Base-by-base conservation (phyloP, 108 stramenopile genomes). In the Discostella pseudostelligera region DNA sequence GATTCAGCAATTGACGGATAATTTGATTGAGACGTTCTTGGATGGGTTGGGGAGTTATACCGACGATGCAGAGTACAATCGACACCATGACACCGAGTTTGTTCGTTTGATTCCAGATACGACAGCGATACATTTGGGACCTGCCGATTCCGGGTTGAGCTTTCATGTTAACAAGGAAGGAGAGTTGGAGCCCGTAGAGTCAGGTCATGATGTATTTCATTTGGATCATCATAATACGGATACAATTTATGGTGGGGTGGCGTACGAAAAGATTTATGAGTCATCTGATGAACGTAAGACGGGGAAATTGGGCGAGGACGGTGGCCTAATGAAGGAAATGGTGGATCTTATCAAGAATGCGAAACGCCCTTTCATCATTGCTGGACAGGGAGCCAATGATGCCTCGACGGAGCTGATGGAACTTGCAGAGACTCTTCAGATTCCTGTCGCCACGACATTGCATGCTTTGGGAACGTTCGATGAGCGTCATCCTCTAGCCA, bases 331-430 rank as follows among this genome's bases (percentile, higher is more conserved):
- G 43, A 49, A 58, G 5, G 87, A 93, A 24, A 83, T 94, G 86
- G 57, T 89, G 20, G 81, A 80, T 13, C 64, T 84, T 16, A 89
- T 93, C 67, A 76, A 70, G 59, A 71, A 78, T 55, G 94, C 94
- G 25, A 87, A 90, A 73, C 84, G 89, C 49, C 94, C 94, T 45
- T 74, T 95, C 69, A 92, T 95, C 53, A 84, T 92, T 71, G 94
- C 94, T 40, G 94, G 94, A 44, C 91, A 93, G 74, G 94, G 94
- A 5, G 81, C 85, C 57, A 95, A 92, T 51, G 90, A 95, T 70
- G 72, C 85, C 12, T 56, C 85, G 7, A 79, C 80, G 46, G 94
- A 92, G 51, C 66, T 95, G 62, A 84, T 73, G 85, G 69, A 79
- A 46, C 84, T 95, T 61, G 94, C 94, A 0, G 91, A 95, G 69